Evolutionary conservation across 2,329 filamentous ascomycete genomes (phyloP), one percentile per base, ranked within the genome.

Genomic region (Pseudogymnoascus sp.): DNA sequence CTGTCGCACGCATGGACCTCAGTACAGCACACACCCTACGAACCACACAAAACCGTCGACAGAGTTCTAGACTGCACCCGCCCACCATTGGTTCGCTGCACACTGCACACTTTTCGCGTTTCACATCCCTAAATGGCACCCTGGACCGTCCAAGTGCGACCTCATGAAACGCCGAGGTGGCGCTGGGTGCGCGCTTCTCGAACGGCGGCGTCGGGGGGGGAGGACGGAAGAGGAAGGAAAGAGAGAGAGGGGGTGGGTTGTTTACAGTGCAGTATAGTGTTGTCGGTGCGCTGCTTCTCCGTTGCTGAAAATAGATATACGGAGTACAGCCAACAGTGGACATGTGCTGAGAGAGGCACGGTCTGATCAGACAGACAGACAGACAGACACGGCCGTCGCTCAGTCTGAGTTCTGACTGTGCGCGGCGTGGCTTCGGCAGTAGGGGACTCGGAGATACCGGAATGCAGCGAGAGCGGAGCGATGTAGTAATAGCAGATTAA

Each of bases 351-450:
- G 19, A 43, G 10, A 43, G 16, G 19, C 40, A 41, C 19, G 40
- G 31, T 33, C 31, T 33, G 31, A 33, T 33, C 31, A 4, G 31
- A 33, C n/a, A 28, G 12, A 11, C 16, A 16, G n/a, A 3, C 3
- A 19, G n/a, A 16, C 28, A 31, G 28, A 8, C 6, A 7, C 6
- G 28, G 7, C 6, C 2, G 28, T 31, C 2, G 7, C 7, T 10
- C 8, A 6, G 28, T 41, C 41, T 46, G 24, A 5, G 43, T 50
- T 53, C 46, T 31, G 46, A 28, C 46, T 53, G 46, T 31, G 24
- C n/a, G 46, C 46, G 46, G 46, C 46, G n/a, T 31, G 46, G 46
- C 46, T 53, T 53, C 46, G 46, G 46, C 46, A 53, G 46, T 31
- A 16, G 43, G 12, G 22, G 26, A 14, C 31, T 31, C 46, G 46